Base-by-base conservation (phyloP, 441 rosid genomes). In the Gossypium aridum region DNA sequence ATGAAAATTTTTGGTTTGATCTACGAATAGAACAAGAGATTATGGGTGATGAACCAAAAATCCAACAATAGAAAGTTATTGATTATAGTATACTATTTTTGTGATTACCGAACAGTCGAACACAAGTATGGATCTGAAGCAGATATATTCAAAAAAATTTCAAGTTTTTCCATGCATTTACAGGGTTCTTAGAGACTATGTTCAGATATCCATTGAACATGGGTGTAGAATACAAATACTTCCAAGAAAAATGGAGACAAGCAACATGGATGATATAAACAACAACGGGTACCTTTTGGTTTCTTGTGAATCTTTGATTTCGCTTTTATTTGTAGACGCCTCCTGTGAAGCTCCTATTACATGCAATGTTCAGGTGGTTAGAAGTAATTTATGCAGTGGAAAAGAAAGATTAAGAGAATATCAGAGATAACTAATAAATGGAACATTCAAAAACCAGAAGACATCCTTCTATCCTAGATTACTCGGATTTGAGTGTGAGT, bases 301-400 rank as follows among this genome's bases (percentile, higher is more conserved):
- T 77, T 87, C 82, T 85, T 86, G 55, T 66, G 81, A 39, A 78
- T 73, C 83, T 91, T 87, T 10, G 84, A 84, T 79, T 71, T 83
- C 5, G 84, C 78, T 80, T 89, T 91, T 16, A 91, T 80, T 73
- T 87, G 86, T 80, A 91, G 76, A 34, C 92, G 91, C 80, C 84
- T 88, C 82, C 81, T 86, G 75, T 85, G 96, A 71, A 90, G 86
- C 84, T 91, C 90, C 92, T 88, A 73, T 63, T 59, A 77, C 19
- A 78, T 20, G 22, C 26, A 76, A 54, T 54, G 74, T 62, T 64
- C 25, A 64, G 20, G n/a, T 7, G 14, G 47, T 62, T 3, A 62
- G 75, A 54, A 39, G 10, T 10, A 19, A 68, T 43, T 64, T 19
- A 54, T n/a, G 22, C 45, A 57, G 49, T 13, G 13, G 31, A 61